Evolutionary conservation across 495 filamentous ascomycete genomes (phyloP), one percentile per base, ranked within the genome.

Genomic region (Hypoxylon fuscum): DNA sequence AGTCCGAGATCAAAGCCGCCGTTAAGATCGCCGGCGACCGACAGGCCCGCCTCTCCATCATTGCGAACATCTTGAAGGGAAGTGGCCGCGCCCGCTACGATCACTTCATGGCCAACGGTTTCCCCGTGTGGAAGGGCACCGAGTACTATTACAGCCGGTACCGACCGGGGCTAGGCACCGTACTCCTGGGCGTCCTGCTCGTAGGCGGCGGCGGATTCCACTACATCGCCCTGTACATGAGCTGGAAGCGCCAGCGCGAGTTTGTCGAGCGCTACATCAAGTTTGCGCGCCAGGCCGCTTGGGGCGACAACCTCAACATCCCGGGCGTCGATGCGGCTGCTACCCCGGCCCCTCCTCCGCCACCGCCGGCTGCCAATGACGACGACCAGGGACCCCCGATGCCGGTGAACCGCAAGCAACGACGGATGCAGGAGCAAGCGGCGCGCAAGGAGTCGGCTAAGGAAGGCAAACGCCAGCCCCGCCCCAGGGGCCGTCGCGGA

Each of bases 111-210:
- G 82, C 80, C 68, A 91, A 97, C 76, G 95, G 95, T 17, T 99
- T 99, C 76, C 95, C 95, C 9, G 87, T 84, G 44, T 98, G 96
- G 95, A 91, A 90, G 73, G 95, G 96, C 29, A 97, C 95, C 14
- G 96, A 93, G 49, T 99, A 98, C 81, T 98, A 97, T 81, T 99
- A 98, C 77, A 88, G 82, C 51, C 88, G 95, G 5, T 97, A 92
- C 82, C 85, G 95, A 22, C 95, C 95, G 0, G 95, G 95, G 9
- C 78, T 97, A 8, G 92, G 90, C 15, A 88, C 88, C 8, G 95
- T 97, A 42, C 73, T 98, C 47, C 47, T 87, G 9, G 92, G 94
- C 32, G 77, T 96, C n/a, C 92, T 97, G 72, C 68, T 97, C 50
- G 82, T 95, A 31, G 87, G 88, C 35, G 93, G 93, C 29, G 95